phyloP scores from a whole-genome alignment of 805 yeast species.

The Candida krabiensis region DNA sequence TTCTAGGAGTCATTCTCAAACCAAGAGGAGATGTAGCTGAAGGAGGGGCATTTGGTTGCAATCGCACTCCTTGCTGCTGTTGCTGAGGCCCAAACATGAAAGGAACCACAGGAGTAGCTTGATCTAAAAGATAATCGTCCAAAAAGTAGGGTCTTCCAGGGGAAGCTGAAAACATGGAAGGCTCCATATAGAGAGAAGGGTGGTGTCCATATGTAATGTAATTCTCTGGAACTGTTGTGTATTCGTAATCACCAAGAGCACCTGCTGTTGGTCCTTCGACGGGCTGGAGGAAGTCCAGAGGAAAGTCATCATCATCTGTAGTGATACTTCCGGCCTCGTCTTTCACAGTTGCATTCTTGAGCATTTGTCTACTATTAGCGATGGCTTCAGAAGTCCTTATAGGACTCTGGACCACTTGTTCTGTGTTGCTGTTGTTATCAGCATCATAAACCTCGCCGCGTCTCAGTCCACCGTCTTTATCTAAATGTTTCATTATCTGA shows the following conservation, averaged over 20 bases:
- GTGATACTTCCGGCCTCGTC: conserved; percentile 11
- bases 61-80: conserved; percentile 14
- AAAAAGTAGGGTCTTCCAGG: conserved; percentile 21
- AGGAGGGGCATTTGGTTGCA: conserved; percentile 5
- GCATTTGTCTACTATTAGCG: conserved; percentile 5
- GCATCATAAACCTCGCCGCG: conserved; percentile 17
- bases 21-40: conserved; percentile 15
- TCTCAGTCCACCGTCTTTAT: conserved; percentile 14
- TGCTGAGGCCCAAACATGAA: conserved; percentile 19
- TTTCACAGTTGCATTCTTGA: conserved; percentile 6
- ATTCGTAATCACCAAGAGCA: conserved; percentile 33
- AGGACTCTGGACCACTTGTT: conserved; percentile 15
- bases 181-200: conserved; percentile 24
- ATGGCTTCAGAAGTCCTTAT: conserved; percentile 3
- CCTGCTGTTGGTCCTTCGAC: conserved; percentile 19
- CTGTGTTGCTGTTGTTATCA: conserved; percentile 10
- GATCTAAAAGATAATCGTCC: conserved; percentile 27
- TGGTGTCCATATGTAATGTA: conserved; percentile 23
- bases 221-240: conserved; percentile 20
- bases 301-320: conserved; percentile 64
- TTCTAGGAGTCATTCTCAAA: conserved; percentile 20
- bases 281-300: conserved; percentile 58
- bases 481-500: conserved; percentile 43
- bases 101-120: conserved; percentile 32
- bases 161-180: conserved; percentile 27